Conservation (phyloP, 495 filamentous ascomycete species). For the Penicillium mononematosum region DNA sequence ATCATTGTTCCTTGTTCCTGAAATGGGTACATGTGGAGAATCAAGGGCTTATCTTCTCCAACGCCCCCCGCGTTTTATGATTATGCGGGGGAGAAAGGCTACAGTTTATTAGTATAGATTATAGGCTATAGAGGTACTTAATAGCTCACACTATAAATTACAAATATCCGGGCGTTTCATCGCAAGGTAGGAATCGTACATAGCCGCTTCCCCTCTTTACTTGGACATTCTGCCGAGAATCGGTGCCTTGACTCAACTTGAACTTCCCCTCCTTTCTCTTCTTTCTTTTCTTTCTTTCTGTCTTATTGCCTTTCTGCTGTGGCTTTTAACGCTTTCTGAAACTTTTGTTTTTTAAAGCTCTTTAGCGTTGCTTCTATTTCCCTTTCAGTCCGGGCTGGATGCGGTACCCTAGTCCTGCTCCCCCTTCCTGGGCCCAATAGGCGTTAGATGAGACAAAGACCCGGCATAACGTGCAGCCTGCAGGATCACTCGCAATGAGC, state of each 20-base stretch:
- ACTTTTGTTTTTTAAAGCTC: not conserved
- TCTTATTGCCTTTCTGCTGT: not conserved
- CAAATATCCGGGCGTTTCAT: constrained; percentile 11
- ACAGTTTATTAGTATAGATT: not conserved
- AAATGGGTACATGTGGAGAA: not conserved
- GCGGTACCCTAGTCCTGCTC: constrained; percentile 7
- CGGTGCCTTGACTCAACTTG: not conserved
- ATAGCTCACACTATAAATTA: not conserved
- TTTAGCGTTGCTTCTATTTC: not conserved
- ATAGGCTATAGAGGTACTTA: not conserved
- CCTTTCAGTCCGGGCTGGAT: constrained; percentile 9
- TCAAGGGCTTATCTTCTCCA: not conserved
- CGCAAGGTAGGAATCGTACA: constrained; percentile 9
- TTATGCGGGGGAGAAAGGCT: not conserved
- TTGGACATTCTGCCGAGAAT: constrained; percentile 6
- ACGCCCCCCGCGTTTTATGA: not conserved
- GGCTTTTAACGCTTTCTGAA: not conserved
- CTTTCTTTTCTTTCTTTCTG: constrained; percentile 1
- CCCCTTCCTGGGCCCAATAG: constrained; percentile 8
- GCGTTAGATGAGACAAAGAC: constrained; percentile 3
- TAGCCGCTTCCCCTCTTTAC: constrained; percentile 4
- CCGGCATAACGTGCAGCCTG: constrained; percentile 8
- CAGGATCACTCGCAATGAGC: constrained; percentile 29
- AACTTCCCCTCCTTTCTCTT: constrained; percentile 4
- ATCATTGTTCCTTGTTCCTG: not conserved